Percentiles rank a stretch among this genome's conserved stretches.
Evolutionary conservation across 768 basidiomycete species (phyloP).

Genomic region (Sistotremastrum suecicum): DNA sequence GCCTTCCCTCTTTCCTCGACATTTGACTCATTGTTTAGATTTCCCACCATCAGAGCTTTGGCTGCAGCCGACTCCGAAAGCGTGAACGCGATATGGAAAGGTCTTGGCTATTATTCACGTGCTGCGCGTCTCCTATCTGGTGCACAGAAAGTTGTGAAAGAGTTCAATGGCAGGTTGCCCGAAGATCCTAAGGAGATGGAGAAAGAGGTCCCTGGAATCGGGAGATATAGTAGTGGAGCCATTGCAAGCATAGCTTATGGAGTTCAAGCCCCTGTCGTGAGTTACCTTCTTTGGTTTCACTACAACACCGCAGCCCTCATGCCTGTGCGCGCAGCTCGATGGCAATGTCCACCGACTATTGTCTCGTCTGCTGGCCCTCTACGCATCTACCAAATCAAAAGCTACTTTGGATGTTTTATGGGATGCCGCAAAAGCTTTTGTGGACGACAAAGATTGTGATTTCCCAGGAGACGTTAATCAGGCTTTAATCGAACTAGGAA

Average conservation of each 20-base stretch:
- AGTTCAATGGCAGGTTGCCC: slow-evolving; percentile 60
- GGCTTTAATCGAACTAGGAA: slow-evolving; percentile 88
- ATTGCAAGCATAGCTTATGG: slow-evolving; percentile 84
- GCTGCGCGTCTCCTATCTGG: slow-evolving; percentile 70
- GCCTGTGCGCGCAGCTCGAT: slow-evolving; percentile 43
- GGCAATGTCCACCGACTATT: slow-evolving; percentile 84
- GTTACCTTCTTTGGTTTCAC: slow-evolving; percentile 16
- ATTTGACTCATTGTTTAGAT: slow-evolving; percentile 27
- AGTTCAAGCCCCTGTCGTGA: slow-evolving; percentile 67
- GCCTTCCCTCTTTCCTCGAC: not conserved
- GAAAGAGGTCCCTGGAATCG: slow-evolving; percentile 73
- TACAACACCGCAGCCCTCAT: slow-evolving; percentile 2
- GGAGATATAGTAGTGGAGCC: slow-evolving; percentile 77
- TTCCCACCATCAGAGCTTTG: slow-evolving; percentile 67
- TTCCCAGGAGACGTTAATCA: slow-evolving; percentile 80
- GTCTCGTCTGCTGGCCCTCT: slow-evolving; percentile 67
- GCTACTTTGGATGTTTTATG: slow-evolving; percentile 69
- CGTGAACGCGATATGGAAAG: slow-evolving; percentile 85
- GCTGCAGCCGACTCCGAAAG: slow-evolving; percentile 64
- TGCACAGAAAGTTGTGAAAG: slow-evolving; percentile 63
- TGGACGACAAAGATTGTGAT: slow-evolving; percentile 28
- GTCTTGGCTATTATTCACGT: slow-evolving; percentile 81
- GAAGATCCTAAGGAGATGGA: slow-evolving; percentile 72
- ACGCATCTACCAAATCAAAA: slow-evolving; percentile 74
- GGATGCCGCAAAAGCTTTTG: slow-evolving; percentile 58